Conservation (phyloP, 805 yeast genomes). For the Wickerhamomyces silvicola region DNA sequence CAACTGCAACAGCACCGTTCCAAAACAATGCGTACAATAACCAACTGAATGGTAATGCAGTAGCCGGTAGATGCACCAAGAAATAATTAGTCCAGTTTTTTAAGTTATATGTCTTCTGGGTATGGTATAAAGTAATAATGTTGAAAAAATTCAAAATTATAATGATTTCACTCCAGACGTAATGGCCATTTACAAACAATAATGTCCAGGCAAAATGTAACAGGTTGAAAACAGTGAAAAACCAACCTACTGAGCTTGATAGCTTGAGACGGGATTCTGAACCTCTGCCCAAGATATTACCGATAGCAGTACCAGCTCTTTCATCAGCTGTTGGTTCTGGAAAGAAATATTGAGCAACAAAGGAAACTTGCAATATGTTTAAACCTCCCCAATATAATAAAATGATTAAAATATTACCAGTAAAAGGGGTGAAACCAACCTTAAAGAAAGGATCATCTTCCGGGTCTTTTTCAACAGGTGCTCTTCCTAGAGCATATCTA, state of each 20-base stretch:
- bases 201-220: conserved; percentile 57
- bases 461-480: conserved; percentile 36
- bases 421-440: conserved; percentile 64
- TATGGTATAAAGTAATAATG: conserved; percentile 41
- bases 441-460: conserved; percentile 38
- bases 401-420: conserved; percentile 44
- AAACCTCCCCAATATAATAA: conserved; percentile 54
- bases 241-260: conserved; percentile 42
- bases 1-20: conserved; percentile 70
- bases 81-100: conserved; percentile 47
- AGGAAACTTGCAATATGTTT: conserved; percentile 45
- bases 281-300: conserved; percentile 12
- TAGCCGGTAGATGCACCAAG: conserved; percentile 56
- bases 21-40: conserved; percentile 66
- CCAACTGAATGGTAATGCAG: conserved; percentile 75
- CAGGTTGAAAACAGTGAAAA: conserved; percentile 57
- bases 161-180: conserved; percentile 51
- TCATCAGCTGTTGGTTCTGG: conserved; percentile 20
- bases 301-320: conserved; percentile 4
- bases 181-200: conserved; percentile 54
- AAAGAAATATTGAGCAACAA: conserved; percentile 38
- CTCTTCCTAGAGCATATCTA: conserved; percentile 51
- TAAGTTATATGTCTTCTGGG: conserved; percentile 53
- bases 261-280: conserved; percentile 14
- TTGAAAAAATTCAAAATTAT: conserved; percentile 55